A percentile compares a stretch with the other conserved stretches of the same genome.
These are phyloP conservation scores for Edaphochlamys debaryana DNA, from an alignment of 139 green algal genomes.

Conservation along the genomic window DNA sequence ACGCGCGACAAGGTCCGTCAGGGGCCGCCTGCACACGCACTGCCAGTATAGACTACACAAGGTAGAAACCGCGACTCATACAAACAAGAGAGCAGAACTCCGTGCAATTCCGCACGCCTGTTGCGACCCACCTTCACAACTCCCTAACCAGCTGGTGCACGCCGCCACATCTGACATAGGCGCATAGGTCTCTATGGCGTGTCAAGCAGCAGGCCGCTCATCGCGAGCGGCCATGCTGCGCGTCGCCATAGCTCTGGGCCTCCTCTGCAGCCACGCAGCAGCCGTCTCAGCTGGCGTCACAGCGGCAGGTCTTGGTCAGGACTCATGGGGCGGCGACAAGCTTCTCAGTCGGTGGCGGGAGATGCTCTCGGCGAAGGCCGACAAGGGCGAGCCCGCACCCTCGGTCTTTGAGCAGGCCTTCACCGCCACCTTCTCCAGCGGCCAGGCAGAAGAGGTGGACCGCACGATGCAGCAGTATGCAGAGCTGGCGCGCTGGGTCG, in stretches of 20 bases:
- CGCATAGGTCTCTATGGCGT: too few relatives aligned
- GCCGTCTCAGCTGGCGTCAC: too few relatives aligned
- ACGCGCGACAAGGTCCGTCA: too few relatives aligned
- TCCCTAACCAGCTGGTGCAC: neutral
- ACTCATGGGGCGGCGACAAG: neutral
- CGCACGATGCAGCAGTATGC: constrained; percentile 2
- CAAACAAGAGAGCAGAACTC: neutral
- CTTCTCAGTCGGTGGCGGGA: neutral
- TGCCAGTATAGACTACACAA: too few relatives aligned
- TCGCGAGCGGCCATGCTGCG: neutral
- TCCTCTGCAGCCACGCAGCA: neutral
- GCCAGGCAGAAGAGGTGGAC: neutral
- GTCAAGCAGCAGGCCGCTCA: neutral
- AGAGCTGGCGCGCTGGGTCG: neutral
- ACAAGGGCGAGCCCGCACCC: neutral
- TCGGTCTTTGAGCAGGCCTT: constrained; percentile 36
- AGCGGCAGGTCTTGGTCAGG: too few relatives aligned
- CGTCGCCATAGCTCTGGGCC: neutral
- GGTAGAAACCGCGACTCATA: neutral
- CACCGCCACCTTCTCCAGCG: constrained; percentile 17
- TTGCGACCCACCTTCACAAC: neutral
- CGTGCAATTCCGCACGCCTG: too few relatives aligned
- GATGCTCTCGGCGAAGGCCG: neutral
- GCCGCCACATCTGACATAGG: too few relatives aligned
- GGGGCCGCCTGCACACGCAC: too few relatives aligned